Percentiles rank a stretch among this genome's conserved stretches.
Evolutionary conservation across 176 grass and related monocot species (phyloP).

Genomic region (Rhynchospora tenuis): DNA sequence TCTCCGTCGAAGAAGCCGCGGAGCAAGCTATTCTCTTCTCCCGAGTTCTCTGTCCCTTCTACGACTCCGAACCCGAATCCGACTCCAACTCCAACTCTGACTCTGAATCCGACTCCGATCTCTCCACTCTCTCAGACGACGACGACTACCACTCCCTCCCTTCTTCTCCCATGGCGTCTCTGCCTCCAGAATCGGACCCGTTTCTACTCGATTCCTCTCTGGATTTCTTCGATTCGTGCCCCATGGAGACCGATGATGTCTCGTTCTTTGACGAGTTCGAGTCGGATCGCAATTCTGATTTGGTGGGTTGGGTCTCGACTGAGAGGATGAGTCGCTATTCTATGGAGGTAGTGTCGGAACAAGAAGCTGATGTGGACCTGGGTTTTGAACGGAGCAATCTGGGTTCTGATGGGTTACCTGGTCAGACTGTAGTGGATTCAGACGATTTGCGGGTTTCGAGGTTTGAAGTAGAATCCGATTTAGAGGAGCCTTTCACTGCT

Average conservation of each 20-base stretch:
- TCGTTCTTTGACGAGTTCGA: background rate
- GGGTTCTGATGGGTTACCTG: background rate
- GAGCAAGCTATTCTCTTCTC: background rate
- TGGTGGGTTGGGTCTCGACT: background rate
- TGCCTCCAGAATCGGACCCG: background rate
- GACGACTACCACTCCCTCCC: slow-evolving; percentile 12
- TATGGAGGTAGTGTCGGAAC: background rate
- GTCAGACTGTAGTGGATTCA: background rate
- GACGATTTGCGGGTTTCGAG: background rate
- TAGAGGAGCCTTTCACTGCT: background rate
- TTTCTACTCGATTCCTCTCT: background rate
- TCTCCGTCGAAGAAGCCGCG: slow-evolving; percentile 7
- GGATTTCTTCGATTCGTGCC: background rate
- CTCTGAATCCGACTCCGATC: background rate
- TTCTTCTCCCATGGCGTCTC: background rate
- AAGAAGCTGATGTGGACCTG: background rate
- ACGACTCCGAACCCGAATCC: slow-evolving; percentile 6
- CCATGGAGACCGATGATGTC: background rate
- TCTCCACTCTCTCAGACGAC: background rate
- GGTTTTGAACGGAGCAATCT: background rate
- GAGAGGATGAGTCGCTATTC: background rate
- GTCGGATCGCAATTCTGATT: background rate
- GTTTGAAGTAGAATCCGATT: background rate
- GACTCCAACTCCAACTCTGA: background rate
- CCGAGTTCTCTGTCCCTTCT: background rate